These are phyloP conservation scores for Leptodontidium sp. DNA, from an alignment of 2,329 filamentous ascomycete species.

Conservation along the genomic window DNA sequence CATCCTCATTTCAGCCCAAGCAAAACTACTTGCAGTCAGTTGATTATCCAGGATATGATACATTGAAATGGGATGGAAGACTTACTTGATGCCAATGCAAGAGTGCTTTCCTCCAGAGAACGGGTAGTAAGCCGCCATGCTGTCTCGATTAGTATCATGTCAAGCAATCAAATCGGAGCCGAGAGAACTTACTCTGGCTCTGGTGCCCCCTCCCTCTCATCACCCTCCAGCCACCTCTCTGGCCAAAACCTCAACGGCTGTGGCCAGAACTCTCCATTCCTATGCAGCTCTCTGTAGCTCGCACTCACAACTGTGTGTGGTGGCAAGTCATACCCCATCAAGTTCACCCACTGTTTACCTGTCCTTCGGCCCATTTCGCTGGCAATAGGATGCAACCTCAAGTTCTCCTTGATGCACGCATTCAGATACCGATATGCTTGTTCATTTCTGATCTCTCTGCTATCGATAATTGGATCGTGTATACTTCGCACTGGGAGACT, in stretches of 20 bases:
- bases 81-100: constrained; percentile 40
- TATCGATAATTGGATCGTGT: constrained; percentile 13
- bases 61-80: not conserved
- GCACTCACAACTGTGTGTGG: constrained; percentile 25
- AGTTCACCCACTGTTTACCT: constrained; percentile 22
- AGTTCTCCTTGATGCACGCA: constrained; percentile 23
- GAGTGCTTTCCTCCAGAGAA: constrained; percentile 41
- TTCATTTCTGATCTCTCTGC: constrained; percentile 20
- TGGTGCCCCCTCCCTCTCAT: constrained; percentile 7
- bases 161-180: not conserved
- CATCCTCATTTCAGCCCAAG: constrained; percentile 43
- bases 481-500: not conserved
- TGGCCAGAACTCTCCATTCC: constrained; percentile 22
- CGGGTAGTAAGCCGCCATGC: constrained; percentile 24
- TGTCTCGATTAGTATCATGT: not conserved
- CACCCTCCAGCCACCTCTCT: constrained; percentile 21
- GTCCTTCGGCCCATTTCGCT: constrained; percentile 24
- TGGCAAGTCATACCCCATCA: constrained; percentile 24
- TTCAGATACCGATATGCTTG: constrained; percentile 19
- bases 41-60: too few species aligned
- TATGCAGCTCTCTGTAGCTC: constrained; percentile 15
- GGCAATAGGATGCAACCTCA: constrained; percentile 24
- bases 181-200: constrained; percentile 13
- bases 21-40: constrained; percentile 25
- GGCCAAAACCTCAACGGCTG: constrained; percentile 25